phyloP scores from a whole-genome alignment of 176 grass and related monocot species.

The Luzula sylvatica region DNA sequence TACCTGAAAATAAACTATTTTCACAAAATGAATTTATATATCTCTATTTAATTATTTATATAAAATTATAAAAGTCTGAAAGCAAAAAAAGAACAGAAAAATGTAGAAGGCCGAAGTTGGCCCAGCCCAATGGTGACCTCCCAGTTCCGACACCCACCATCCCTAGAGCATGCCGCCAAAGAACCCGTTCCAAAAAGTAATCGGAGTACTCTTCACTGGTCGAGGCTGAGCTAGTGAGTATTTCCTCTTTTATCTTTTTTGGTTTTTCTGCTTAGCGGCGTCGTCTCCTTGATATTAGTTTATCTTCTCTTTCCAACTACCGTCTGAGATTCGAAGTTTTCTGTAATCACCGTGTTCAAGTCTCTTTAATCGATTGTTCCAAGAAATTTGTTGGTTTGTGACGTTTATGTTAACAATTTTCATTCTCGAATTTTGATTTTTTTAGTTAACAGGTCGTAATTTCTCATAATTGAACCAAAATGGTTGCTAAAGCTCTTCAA shows the following conservation, averaged over 20 bases:
- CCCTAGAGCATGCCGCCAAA: neutral
- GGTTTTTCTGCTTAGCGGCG: neutral
- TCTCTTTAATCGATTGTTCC: too few relatives aligned
- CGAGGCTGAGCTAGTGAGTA: neutral
- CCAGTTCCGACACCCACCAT: neutral
- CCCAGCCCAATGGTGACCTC: too few relatives aligned
- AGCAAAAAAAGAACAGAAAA: too few relatives aligned
- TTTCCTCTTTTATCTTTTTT: neutral
- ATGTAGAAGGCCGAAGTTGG: too few relatives aligned
- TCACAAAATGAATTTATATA: too few relatives aligned
- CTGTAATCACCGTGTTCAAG: too few relatives aligned
- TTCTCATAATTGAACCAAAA: neutral
- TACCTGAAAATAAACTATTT: too few relatives aligned
- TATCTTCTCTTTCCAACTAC: too few relatives aligned
- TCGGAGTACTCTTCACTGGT: neutral
- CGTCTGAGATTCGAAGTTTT: too few relatives aligned
- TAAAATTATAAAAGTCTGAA: too few relatives aligned
- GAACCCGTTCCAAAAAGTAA: neutral
- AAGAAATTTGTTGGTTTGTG: neutral
- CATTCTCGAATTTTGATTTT: neutral
- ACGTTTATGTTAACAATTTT: neutral
- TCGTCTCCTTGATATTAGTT: too few relatives aligned
- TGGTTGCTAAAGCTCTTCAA: slow-evolving; percentile 12
- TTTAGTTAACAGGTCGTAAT: neutral
- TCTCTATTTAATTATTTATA: too few relatives aligned